Evolutionary conservation across 345 rosid genomes (phyloP), one percentile per base, ranked within the genome.

Genomic region (Cardamine occulta): DNA sequence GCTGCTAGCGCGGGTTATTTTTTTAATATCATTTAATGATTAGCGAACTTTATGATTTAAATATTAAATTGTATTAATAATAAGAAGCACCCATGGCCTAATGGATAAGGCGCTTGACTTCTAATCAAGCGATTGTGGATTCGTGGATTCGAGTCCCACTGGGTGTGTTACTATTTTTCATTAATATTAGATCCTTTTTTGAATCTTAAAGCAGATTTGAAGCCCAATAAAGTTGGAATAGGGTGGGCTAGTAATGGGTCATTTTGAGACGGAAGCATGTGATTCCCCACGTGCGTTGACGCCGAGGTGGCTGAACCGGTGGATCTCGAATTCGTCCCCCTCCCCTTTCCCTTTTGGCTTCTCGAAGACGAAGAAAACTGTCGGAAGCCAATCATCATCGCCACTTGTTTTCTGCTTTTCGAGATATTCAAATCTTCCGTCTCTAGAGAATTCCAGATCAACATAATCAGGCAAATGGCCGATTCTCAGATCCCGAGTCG

Each of bases 61-160:
- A 26, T 26, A 26, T 26, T 26, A 26, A 26, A 2, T 34, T 10
- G n/a, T n/a, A n/a, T n/a, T n/a, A n/a, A n/a, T n/a, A 49, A 4
- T 8, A 56, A 18, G 0, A 42, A 47, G 76, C 81, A 66, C 81
- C 73, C 77, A 65, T 72, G 81, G 80, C 76, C 80, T 77, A 77
- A 77, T 77, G 80, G 80, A 76, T 76, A 76, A 76, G 75, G 70
- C 80, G 76, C 76, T 63, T 77, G 80, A 77, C 76, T 77, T 77
- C 76, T 77, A 77, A 77, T 77, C 80, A 77, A 63, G 80, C 80
- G 80, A 77, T 70, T 77, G 77, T 78, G 81, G 73, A 68, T 78
- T 49, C 73, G 77, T 78, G 81, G 73, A 68, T 78, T 49, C 73
- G 81, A 78, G 32, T 59, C 62, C 73, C 79, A 74, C 73, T 74